phyloP scores from a whole-genome alignment of 306 rosid species.

The Castanea mollissima region DNA sequence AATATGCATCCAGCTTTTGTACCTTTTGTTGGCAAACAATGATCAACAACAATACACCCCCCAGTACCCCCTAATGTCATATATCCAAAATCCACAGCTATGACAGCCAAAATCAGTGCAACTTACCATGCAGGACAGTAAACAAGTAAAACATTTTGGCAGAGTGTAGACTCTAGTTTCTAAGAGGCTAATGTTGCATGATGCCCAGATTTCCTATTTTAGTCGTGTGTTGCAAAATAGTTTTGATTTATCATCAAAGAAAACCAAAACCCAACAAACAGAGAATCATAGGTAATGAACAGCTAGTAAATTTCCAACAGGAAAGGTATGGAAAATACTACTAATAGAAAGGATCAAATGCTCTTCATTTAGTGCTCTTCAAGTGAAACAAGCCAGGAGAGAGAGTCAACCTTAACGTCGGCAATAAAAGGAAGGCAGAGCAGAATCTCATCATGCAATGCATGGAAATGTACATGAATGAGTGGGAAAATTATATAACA shows the following conservation, averaged over 20 bases:
- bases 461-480: neutral
- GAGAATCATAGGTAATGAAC: neutral
- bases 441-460: neutral
- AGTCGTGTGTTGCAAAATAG: neutral
- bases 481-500: neutral
- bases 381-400: no score
- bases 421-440: neutral
- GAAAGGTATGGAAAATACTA: neutral
- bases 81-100: neutral
- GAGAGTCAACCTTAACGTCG: no score
- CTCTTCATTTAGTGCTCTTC: no score
- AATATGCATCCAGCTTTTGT: neutral
- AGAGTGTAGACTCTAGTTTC: neutral
- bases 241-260: neutral
- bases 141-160: neutral
- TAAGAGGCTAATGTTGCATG: neutral
- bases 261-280: neutral
- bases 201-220: neutral
- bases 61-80: neutral
- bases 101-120: neutral
- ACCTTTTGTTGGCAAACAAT: neutral
- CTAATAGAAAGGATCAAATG: no score
- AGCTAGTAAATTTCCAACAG: neutral
- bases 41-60: neutral
- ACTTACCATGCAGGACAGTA: neutral